These are phyloP conservation scores for Yarrowia bubula DNA, from an alignment of 805 yeast species.

Conservation along the genomic window DNA sequence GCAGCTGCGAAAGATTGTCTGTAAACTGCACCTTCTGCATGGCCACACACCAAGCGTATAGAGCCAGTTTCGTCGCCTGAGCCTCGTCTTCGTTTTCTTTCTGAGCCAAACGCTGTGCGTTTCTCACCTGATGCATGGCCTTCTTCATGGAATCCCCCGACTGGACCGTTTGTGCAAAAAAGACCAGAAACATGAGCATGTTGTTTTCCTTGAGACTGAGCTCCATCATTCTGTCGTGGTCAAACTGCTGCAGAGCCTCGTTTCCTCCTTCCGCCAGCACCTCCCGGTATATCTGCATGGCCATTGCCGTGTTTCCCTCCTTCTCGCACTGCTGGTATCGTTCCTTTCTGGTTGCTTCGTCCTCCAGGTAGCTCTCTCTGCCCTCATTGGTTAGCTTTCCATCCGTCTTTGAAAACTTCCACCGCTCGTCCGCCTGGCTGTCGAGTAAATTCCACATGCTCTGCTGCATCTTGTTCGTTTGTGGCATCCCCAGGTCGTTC, in stretches of 20 bases:
- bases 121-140: not conserved
- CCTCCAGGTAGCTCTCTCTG: not conserved
- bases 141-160: not conserved
- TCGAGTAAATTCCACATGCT: not conserved
- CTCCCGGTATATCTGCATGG: not conserved
- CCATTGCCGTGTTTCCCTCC: not conserved
- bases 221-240: constrained; percentile 6
- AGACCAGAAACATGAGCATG: constrained; percentile 4
- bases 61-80: not conserved
- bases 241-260: not conserved
- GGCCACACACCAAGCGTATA: constrained; percentile 6
- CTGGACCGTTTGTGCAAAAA: not conserved
- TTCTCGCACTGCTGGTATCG: not conserved
- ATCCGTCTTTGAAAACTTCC: not conserved
- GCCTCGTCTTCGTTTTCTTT: not conserved
- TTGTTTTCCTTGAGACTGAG: not conserved
- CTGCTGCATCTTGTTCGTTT: not conserved
- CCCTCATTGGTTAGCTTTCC: no score
- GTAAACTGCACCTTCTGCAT: not conserved
- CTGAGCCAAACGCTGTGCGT: not conserved
- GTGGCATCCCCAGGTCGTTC: not conserved
- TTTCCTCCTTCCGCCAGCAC: not conserved
- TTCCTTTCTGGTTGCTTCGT: not conserved
- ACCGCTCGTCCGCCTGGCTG: not conserved
- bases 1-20: not conserved